Evolutionary conservation across 192 early-diverging fungal species (phyloP).

Genomic region (Entomortierella beljakovae): DNA sequence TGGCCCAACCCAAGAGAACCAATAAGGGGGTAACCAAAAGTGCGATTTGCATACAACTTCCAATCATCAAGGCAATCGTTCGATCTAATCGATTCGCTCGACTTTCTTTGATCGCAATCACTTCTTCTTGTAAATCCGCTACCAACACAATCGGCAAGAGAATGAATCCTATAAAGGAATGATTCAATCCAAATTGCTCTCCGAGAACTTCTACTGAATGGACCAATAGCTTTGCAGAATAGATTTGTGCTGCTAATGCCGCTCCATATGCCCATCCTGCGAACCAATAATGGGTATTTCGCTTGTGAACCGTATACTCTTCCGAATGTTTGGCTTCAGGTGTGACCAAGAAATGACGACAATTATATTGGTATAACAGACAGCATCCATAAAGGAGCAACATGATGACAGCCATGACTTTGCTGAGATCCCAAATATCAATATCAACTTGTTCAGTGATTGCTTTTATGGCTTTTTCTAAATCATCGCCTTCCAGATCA

Average conservation of each 20-base stretch:
- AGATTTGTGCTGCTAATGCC: conserved; percentile 76
- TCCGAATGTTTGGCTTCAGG: conserved; percentile 24
- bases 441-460: conserved; percentile 29
- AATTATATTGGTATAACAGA: conserved; percentile 65
- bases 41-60: conserved; percentile 80
- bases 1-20: conserved; percentile 86
- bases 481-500: background rate
- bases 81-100: conserved; percentile 14
- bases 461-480: background rate
- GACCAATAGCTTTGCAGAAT: conserved; percentile 88
- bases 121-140: conserved; percentile 78
- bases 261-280: conserved; percentile 58
- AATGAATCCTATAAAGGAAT: conserved; percentile 92
- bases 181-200: conserved; percentile 72
- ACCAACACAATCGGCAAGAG: conserved; percentile 93
- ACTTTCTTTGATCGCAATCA: conserved; percentile 31
- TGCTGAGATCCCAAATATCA: conserved; percentile 64
- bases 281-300: conserved; percentile 75
- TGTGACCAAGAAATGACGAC: conserved; percentile 27
- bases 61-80: conserved; percentile 34
- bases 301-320: conserved; percentile 30
- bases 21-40: conserved; percentile 76
- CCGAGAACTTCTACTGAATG: conserved; percentile 83
- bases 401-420: conserved; percentile 72
- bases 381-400: conserved; percentile 74